Evolutionary conservation across 768 basidiomycete species (phyloP), one percentile per base, ranked within the genome.

Genomic region (Termitomyces titanicus): DNA sequence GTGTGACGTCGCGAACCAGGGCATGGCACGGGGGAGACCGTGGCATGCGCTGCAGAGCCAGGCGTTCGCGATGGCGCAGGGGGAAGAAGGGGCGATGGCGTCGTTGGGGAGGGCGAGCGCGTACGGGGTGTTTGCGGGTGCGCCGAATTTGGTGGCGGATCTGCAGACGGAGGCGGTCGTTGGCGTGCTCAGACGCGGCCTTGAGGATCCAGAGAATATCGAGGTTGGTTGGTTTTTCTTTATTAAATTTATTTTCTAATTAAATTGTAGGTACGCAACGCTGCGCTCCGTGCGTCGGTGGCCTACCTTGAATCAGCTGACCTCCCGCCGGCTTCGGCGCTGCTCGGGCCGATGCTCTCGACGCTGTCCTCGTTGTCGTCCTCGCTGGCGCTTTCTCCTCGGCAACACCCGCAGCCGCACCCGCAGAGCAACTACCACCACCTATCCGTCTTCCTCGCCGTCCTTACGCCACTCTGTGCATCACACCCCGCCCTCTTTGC

Each of bases 11-110:
- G 86, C 90, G 6, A 86, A 86, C 53, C 82, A 88, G 55, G 81
- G 82, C 11, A 89, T 92, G 86, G 66, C 69, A 15, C 79, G 89
- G 2, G 91, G 90, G 0, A 70, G 88, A 9, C 89, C 89, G 2
- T 93, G 90, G 90, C 89, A 90, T 64, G 86, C 85, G 2, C 73
- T 92, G 1, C 90, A 92, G 64, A 81, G 80, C 0, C 86, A 86
- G 51, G 76, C 79, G 0, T 92, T 92, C 62, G 75, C 70, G 44
- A 88, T 90, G 86, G 76, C 80, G 0, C 78, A 80, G 53, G 69
- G 0, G 63, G n/a, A n/a, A n/a, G n/a, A n/a, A n/a, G n/a, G n/a
- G n/a, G n/a, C n/a, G n/a, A n/a, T n/a, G n/a, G n/a, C n/a, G n/a
- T n/a, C n/a, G n/a, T n/a, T n/a, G n/a, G n/a, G n/a, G n/a, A n/a